A percentile compares a stretch with the other conserved stretches of the same genome.
Evolutionary conservation across 1,284 basidiomycete genomes (phyloP).

Genomic region (Heimioporus punctisporus): DNA sequence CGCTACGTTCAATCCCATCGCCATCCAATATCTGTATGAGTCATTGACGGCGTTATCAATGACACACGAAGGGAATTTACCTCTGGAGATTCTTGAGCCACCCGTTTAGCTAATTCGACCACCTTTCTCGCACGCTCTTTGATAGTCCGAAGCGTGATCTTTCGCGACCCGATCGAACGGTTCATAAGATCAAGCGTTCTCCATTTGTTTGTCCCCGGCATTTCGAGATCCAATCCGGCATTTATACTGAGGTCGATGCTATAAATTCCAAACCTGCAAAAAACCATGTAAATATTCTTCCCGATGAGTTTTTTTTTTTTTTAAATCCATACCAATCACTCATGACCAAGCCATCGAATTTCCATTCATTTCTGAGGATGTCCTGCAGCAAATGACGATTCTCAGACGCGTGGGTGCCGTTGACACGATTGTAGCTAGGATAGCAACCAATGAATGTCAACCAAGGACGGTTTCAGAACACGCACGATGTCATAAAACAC

Average conservation of each 20-base stretch:
- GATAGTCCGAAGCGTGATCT: conserved; percentile 64
- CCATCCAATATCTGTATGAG: conserved; percentile 59
- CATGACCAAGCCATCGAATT: conserved; percentile 72
- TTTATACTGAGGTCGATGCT: conserved; percentile 67
- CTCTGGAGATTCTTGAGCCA: conserved; percentile 62
- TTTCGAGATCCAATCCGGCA: conserved; percentile 80
- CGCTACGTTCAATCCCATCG: conserved; percentile 63
- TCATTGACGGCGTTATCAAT: not conserved
- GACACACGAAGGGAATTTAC: conserved; percentile 30
- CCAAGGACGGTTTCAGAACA: conserved; percentile 1
- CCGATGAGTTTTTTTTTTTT: not conserved
- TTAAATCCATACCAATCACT: conserved; percentile 66
- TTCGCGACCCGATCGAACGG: conserved; percentile 62
- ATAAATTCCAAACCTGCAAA: conserved; percentile 65
- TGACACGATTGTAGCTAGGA: conserved; percentile 65
- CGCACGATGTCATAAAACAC: conserved; percentile 75
- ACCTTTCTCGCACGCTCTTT: conserved; percentile 71
- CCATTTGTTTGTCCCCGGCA: conserved; percentile 78
- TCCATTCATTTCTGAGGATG: conserved; percentile 79
- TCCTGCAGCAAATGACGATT: conserved; percentile 60
- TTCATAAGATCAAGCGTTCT: conserved; percentile 64
- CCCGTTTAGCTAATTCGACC: conserved; percentile 64
- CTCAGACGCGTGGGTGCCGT: conserved; percentile 75
- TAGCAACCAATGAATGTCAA: conserved; percentile 1
- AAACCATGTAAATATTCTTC: not conserved